Evolutionary conservation across 176 grass and related monocot species (phyloP), one percentile per base, ranked within the genome.

Genomic region (Ensete glaucum): DNA sequence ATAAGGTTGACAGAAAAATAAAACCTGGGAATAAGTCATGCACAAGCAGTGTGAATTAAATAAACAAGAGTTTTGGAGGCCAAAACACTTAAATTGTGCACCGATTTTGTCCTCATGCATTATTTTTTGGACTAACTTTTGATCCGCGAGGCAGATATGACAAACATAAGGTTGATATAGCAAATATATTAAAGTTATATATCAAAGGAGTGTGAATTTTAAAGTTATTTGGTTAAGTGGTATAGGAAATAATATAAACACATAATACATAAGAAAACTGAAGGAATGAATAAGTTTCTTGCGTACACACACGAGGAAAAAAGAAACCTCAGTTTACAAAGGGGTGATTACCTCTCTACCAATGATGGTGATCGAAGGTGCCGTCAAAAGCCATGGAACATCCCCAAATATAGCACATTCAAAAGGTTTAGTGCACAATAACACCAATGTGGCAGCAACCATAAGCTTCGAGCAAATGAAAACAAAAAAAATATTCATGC

Each of bases 331-430:
- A 53, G 53, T 72, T 60, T 81, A 66, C 72, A 56, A 64, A 52
- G 54, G 27, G 76, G 71, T 63, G 74, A 86, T 53, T 83, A 99
- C 96, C 96, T 99, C 96, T 95, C 96, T 95, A 43, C 96, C 86
- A 86, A 99, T 99, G 52, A 99, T 99, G 52, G 78, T 91, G 82
- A 99, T 99, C 22, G 96, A 89, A 81, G 96, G 96, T 70, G 91
- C 83, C 24, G 96, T 88, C 67, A 99, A 70, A 86, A 99, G 84
- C 96, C 96, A 99, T 53, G 80, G 88, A 20, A 86, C 80, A 72
- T 85, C 59, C 22, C 49, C 80, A 69, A 95, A 87, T 51, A 83
- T 9, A 52, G 86, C 79, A 68, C 69, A 66, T 81, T 95, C 88
- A 81, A 91, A 91, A 70, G 86, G 96, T 81, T 82, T 91, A 53